Evolutionary conservation across 192 early-diverging fungal genomes (phyloP).

Genomic region (Borealophlyctis nickersoniae): DNA sequence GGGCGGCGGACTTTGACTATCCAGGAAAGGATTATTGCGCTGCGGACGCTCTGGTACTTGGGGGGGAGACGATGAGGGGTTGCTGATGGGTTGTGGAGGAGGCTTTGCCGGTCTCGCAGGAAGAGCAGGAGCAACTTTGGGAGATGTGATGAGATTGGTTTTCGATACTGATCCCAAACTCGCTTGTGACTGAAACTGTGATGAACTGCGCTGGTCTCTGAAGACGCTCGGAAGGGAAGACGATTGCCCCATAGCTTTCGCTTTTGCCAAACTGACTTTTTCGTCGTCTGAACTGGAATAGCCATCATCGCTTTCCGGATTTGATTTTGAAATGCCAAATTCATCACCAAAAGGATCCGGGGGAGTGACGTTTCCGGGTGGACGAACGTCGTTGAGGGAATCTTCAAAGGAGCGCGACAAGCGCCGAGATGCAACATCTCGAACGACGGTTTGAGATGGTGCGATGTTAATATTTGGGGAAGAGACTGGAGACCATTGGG

Average conservation of each 20-base stretch:
- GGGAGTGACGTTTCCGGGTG: slow-evolving; percentile 1
- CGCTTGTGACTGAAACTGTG: not conserved
- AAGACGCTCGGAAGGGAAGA: not conserved
- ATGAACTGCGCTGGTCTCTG: not conserved
- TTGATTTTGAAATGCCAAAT: slow-evolving; percentile 4
- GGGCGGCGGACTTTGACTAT: slow-evolving; percentile 4
- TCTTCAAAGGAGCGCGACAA: not conserved
- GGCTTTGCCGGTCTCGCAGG: slow-evolving; percentile 7
- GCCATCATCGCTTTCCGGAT: not conserved
- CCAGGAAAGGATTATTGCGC: not conserved
- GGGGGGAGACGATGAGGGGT: not conserved
- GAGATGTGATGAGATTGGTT: not conserved
- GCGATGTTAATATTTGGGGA: not conserved
- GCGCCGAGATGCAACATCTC: not conserved
- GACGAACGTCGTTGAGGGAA: not conserved
- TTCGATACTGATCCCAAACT: slow-evolving; percentile 8
- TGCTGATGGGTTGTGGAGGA: slow-evolving; percentile 10
- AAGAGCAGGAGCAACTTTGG: not conserved
- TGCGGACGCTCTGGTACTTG: not conserved
- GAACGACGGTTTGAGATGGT: not conserved
- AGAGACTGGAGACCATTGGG: not conserved
- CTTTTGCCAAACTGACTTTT: not conserved
- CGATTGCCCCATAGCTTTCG: not conserved
- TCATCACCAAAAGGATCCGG: slow-evolving; percentile 29
- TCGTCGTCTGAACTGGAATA: not conserved